phyloP scores from a whole-genome alignment of 2,329 filamentous ascomycete species.

The Xylariaceae sp. region DNA sequence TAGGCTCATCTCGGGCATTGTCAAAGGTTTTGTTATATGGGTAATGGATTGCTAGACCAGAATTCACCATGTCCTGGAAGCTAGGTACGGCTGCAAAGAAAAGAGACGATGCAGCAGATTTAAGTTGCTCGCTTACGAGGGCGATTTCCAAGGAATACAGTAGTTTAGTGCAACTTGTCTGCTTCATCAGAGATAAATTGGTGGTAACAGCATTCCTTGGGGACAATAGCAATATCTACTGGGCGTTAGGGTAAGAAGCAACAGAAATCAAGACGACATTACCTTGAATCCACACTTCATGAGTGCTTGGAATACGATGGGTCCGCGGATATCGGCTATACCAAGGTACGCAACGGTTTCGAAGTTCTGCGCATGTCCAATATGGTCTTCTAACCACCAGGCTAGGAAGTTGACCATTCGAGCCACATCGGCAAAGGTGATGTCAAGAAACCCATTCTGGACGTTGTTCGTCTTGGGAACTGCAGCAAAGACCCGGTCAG shows the following conservation, averaged over 20 bases:
- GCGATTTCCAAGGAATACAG: conserved; percentile 7
- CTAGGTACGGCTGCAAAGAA: no score
- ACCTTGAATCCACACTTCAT: conserved; percentile 37
- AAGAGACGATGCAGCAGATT: background rate
- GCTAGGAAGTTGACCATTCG: conserved; percentile 26
- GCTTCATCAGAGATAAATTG: conserved; percentile 15
- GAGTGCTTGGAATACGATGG: conserved; percentile 31
- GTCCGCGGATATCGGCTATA: conserved; percentile 30
- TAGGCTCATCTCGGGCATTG: conserved; percentile 14
- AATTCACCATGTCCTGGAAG: background rate
- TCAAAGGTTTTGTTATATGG: background rate
- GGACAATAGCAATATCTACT: conserved; percentile 17
- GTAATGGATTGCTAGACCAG: background rate
- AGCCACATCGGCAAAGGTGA: conserved; percentile 17
- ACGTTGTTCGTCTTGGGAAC: conserved; percentile 13
- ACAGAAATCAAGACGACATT: background rate
- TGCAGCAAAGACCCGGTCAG: conserved; percentile 11
- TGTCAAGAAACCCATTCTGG: conserved; percentile 14
- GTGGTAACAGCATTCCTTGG: conserved; percentile 14
- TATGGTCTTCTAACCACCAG: conserved; percentile 23
- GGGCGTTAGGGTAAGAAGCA: background rate
- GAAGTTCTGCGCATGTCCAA: conserved; percentile 21
- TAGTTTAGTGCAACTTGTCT: conserved; percentile 11
- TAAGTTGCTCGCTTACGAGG: background rate
- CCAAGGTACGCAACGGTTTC: conserved; percentile 25